Evolutionary conservation across 805 yeast genomes (phyloP), one percentile per base, ranked within the genome.

Genomic region (Saccharomyces jurei): DNA sequence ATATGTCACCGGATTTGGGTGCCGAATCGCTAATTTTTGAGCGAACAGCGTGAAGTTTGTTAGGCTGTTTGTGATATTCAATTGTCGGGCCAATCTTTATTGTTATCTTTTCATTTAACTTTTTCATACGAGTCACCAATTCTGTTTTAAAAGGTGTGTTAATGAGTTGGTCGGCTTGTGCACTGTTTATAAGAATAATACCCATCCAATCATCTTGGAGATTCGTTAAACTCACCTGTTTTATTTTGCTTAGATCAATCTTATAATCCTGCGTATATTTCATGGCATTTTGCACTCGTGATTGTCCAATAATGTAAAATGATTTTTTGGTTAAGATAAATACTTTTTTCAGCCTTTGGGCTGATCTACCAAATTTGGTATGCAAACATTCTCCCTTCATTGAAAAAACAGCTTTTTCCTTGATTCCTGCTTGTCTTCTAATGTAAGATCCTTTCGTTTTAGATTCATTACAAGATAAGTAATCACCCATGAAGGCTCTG

Each of bases 121-220:
- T 79, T 65, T 83, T 86, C 66, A 91, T 71, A 50, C 86, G 87
- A 0, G 96, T 83, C 0, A 87, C 74, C 52, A 94, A 74, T 67
- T 94, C 99, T 0, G 98, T 94, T 72, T 94, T 94, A 74, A 94
- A 87, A 54, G 81, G 80, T 55, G 90, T 78, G 70, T 87, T 87
- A 57, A 94, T 74, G 55, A 94, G 81, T 11, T 88, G 78, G 71
- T 94, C 99, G 1, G 97, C 89, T 52, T 76, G 79, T 1, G 69
- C 64, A 2, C 72, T 61, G 41, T 68, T 59, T 8, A 62, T 58
- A 44, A 74, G 56, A 2, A 77, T 72, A 9, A 74, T 57, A 1
- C 96, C 95, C 32, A 91, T 68, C 99, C 99, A 94, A 64, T 91
- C 94, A 71, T 94, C 99, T 60, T 91, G 94, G 53, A 82, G 75